These are phyloP conservation scores for Kipferlia bialata DNA, from an alignment of 78 protist species.

Conservation along the genomic window DNA sequence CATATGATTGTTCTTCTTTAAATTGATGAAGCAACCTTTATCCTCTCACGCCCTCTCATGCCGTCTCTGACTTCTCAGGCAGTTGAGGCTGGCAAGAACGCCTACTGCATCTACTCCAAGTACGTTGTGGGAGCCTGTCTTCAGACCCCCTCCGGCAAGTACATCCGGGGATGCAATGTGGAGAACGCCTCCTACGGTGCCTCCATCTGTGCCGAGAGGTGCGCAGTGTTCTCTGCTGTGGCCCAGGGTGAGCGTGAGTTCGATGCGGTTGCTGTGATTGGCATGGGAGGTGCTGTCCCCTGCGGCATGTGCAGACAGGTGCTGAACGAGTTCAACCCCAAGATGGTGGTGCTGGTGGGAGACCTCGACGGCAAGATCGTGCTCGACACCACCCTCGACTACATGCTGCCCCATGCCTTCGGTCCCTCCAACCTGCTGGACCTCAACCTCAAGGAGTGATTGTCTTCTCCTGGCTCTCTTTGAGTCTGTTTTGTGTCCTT, in stretches of 20 bases:
- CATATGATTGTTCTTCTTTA: too few relatives aligned
- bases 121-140: constrained; percentile 65
- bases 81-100: constrained; percentile 1
- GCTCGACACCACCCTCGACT: neutral
- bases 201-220: constrained; percentile 71
- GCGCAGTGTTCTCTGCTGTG: constrained; percentile 52
- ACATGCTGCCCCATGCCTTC: neutral
- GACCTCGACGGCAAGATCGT: neutral
- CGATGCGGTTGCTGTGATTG: constrained; percentile 39
- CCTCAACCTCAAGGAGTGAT: too few relatives aligned
- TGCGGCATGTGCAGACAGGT: neutral
- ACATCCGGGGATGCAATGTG: constrained; percentile 45
- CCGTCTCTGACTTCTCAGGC: too few relatives aligned
- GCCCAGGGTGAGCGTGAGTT: constrained; percentile 45
- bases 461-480: too few relatives aligned
- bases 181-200: constrained; percentile 71
- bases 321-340: neutral
- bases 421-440: neutral
- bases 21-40: too few relatives aligned
- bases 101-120: constrained; percentile 52
- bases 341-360: neutral
- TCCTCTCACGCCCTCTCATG: too few relatives aligned
- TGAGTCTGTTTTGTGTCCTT: too few relatives aligned
- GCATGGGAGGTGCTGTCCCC: neutral
- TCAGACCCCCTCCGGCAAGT: constrained; percentile 23